Evolutionary conservation across 140 eudicot species (phyloP).

Genomic region (Oenanthe javanica): DNA sequence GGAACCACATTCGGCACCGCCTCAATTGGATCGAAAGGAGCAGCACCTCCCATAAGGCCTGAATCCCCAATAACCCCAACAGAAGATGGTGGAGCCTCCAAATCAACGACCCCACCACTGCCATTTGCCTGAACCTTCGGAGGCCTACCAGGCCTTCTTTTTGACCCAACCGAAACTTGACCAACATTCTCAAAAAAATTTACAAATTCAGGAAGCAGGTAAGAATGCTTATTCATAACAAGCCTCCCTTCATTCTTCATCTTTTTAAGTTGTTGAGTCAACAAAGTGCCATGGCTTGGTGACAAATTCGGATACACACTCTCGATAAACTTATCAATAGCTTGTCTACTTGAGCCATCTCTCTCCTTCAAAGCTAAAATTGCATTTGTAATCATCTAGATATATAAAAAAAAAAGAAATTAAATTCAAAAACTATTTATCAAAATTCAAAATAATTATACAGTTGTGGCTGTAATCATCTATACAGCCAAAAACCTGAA

Average conservation of each 20-base stretch:
- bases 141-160: conserved; percentile 61
- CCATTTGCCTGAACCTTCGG: conserved; percentile 39
- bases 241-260: conserved; percentile 56
- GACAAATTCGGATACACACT: conserved; percentile 42
- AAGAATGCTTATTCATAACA: conserved; percentile 72
- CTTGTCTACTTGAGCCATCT: conserved; percentile 72
- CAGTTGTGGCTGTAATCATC: neutral
- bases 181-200: neutral
- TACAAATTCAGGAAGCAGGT: conserved; percentile 49
- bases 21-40: conserved; percentile 7
- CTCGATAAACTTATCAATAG: conserved; percentile 65
- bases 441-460: neutral
- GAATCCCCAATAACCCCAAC: neutral
- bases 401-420: neutral
- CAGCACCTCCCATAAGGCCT: neutral
- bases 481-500: no score
- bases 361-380: conserved; percentile 46
- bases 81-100: neutral
- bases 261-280: conserved; percentile 69
- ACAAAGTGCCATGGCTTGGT: conserved; percentile 39
- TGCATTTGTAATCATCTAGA: conserved; percentile 73
- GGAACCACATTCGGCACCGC: conserved; percentile 8
- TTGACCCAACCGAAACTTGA: conserved; percentile 21
- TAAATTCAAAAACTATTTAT: neutral
- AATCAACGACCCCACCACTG: neutral